Percentiles rank a stretch among this genome's conserved stretches.
Conservation (phyloP, 1,139 yeast genomes). For the Petasospora rhodanensis region DNA sequence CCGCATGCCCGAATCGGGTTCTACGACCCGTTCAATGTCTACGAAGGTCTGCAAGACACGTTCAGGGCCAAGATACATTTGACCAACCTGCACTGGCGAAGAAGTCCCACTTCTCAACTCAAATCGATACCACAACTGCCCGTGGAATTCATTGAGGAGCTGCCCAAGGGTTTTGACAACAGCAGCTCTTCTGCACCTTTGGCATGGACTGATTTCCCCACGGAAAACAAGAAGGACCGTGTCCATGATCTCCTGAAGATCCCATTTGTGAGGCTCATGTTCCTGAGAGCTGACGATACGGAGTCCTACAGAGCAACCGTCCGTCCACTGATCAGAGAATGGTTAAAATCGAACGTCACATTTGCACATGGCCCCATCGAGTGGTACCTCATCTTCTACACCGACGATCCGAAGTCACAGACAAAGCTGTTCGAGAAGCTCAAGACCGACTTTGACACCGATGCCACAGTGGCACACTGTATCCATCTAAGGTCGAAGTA, state of each 20-base stretch:
- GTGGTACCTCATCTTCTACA: constrained; percentile 61
- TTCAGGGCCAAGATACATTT: constrained; percentile 56
- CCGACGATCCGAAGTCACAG: constrained; percentile 40
- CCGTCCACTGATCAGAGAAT: constrained; percentile 75
- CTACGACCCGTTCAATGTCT: constrained; percentile 81
- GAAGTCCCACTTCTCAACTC: constrained; percentile 48
- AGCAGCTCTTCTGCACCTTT: constrained; percentile 8
- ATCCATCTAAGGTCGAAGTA: constrained; percentile 39
- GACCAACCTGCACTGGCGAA: constrained; percentile 77
- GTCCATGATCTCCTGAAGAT: constrained; percentile 25
- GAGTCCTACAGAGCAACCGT: constrained; percentile 78
- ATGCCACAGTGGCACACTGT: constrained; percentile 22
- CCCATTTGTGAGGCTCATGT: constrained; percentile 65
- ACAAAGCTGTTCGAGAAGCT: constrained; percentile 63
- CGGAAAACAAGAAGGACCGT: constrained; percentile 1
- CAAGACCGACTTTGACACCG: constrained; percentile 53
- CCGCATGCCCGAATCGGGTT: constrained; percentile 44
- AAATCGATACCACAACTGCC: constrained; percentile 66
- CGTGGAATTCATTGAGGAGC: constrained; percentile 58
- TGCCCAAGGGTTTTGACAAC: constrained; percentile 36
- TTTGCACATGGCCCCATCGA: constrained; percentile 46
- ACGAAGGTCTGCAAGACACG: constrained; percentile 47
- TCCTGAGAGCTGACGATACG: constrained; percentile 58
- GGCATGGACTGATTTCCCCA: neutral
- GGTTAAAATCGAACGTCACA: constrained; percentile 57